Conservation (phyloP, 495 filamentous ascomycete species). For the Aspergillus ostianus region DNA sequence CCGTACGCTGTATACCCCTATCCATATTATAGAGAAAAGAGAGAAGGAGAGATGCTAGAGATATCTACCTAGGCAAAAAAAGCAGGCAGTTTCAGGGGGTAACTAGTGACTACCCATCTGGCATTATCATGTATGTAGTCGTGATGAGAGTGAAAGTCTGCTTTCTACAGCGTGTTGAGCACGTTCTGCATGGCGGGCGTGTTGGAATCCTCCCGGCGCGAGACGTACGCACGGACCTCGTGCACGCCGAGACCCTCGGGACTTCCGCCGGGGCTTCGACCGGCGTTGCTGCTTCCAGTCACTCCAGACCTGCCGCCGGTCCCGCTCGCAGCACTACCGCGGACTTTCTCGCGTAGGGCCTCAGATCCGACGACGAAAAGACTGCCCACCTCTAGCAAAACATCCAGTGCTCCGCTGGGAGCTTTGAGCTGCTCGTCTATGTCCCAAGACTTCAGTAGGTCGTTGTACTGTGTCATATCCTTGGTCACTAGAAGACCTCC, state of each 20-base stretch:
- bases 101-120: too few relatives aligned
- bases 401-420: slow-evolving; percentile 70
- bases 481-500: slow-evolving; percentile 94
- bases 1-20: too few relatives aligned
- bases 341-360: slow-evolving; percentile 77
- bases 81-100: too few relatives aligned
- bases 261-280: slow-evolving; percentile 30
- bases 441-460: slow-evolving; percentile 76
- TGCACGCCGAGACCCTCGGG: slow-evolving; percentile 57
- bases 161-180: slow-evolving; percentile 53
- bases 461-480: slow-evolving; percentile 88
- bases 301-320: slow-evolving; percentile 22
- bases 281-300: slow-evolving; percentile 17
- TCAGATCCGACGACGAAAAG: slow-evolving; percentile 93
- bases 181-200: slow-evolving; percentile 79
- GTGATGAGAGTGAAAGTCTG: too few relatives aligned
- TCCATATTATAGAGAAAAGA: too few relatives aligned
- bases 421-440: slow-evolving; percentile 58
- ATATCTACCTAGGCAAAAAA: too few relatives aligned
- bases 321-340: slow-evolving; percentile 42
- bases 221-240: slow-evolving; percentile 81
- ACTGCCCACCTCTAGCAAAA: slow-evolving; percentile 90
- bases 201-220: slow-evolving; percentile 76
- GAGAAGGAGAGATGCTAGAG: too few relatives aligned
- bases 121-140: too few relatives aligned